Evolutionary conservation across 2,329 filamentous ascomycete genomes (phyloP).

Genomic region (Sporothrix phasma): DNA sequence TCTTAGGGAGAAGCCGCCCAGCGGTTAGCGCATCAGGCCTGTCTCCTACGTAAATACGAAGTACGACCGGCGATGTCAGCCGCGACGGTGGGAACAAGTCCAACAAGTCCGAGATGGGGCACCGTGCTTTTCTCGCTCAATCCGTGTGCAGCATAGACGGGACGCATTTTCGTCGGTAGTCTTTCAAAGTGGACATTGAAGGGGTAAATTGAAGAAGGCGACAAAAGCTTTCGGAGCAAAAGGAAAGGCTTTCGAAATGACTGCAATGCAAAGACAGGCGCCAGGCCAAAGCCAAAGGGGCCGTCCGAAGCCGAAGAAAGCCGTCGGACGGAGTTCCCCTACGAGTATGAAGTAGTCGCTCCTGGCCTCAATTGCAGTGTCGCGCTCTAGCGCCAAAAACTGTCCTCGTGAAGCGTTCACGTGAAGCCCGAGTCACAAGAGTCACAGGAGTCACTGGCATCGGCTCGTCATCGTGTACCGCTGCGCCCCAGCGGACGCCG

Average conservation of each 20-base stretch:
- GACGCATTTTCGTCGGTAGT: not conserved
- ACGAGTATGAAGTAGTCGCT: too few relatives aligned
- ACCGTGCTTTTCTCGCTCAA: constrained; percentile 5
- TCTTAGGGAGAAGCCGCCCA: too few relatives aligned
- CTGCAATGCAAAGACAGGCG: too few relatives aligned
- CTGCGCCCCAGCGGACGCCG: not conserved
- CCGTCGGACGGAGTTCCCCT: not conserved
- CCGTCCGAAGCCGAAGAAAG: constrained; percentile 11
- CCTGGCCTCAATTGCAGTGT: too few relatives aligned
- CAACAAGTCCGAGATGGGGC: constrained; percentile 1
- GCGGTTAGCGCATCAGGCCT: not conserved
- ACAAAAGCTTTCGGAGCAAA: not conserved
- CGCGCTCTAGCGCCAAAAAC: too few relatives aligned
- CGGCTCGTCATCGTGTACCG: not conserved
- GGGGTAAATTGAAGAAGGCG: not conserved
- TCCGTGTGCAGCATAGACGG: not conserved
- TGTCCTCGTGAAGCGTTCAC: not conserved
- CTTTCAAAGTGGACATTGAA: not conserved
- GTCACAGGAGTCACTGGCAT: too few relatives aligned
- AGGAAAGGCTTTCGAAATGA: too few relatives aligned
- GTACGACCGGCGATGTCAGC: constrained; percentile 7
- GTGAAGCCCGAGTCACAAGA: not conserved
- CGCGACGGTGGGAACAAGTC: constrained; percentile 1
- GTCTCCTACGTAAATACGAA: constrained; percentile 11
- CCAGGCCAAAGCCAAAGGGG: too few relatives aligned